Base-by-base conservation (phyloP, 2,329 filamentous ascomycete genomes). In the Ascochyta clinopodiicola region DNA sequence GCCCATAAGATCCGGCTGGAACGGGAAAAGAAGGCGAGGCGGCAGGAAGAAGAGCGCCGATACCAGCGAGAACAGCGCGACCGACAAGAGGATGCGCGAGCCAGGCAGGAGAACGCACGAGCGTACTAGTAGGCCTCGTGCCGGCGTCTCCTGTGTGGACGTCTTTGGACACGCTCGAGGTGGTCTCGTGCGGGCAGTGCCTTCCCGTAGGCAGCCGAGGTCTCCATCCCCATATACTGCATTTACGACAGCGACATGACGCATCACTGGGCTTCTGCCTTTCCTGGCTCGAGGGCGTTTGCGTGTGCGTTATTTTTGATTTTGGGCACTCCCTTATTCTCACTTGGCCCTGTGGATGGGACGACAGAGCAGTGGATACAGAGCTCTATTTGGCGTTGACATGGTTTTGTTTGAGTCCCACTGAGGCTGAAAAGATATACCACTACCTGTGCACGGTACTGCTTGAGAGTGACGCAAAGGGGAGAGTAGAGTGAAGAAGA, bases 1-100 rank as follows among this genome's bases (percentile, higher is more conserved):
- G 86, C 86, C 19, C 78, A 83, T 53, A 81, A 84, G 53, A 87
- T 88, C 59, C 77, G 82, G 42, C 69, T 81, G 51, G 76, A 80
- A 53, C 60, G 71, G 57, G 73, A 77, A 50, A 73, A 70, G 66
- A 75, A 74, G 61, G 61, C 63, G 12, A 66, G 70, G 29, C 70
- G 69, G 22, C 57, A 60, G 54, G 69, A 72, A 64, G 69, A 73
- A 51, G 68, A 70, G 44, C 69, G 69, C 37, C 64, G 70, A 21
- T 70, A 69, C 45, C 66, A 66, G 37, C 63, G 66, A 34, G 49
- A 57, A 27, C 55, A 47, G 46, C 62, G 63, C 43, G 62, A 67
- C 39, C 61, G 66, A 51, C 62, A 51, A 40, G 46, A 53, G 12
- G 44, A 47, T 3, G 42, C 21, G 35, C 49, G 42, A 34, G 49